Percentiles rank a stretch among this genome's conserved stretches.
Evolutionary conservation across 305 asterid genomes (phyloP).

Genomic region (Fraxinus dipetala): DNA sequence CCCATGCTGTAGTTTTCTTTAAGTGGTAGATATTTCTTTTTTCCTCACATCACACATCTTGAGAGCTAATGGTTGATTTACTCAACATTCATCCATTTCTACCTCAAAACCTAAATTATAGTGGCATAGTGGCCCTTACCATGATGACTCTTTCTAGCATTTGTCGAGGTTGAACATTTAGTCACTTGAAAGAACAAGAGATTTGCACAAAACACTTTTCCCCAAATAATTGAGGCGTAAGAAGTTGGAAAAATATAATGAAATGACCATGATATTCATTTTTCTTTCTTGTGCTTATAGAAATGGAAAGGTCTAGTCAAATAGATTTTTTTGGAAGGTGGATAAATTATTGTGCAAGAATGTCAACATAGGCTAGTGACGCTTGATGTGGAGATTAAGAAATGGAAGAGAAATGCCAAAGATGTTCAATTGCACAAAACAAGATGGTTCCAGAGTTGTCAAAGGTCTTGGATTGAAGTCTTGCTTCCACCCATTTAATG

Average conservation of each 20-base stretch:
- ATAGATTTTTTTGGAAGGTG: neutral
- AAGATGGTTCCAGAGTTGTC: neutral
- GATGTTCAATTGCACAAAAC: neutral
- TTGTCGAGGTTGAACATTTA: neutral
- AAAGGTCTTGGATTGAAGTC: neutral
- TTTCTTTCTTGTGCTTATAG: neutral
- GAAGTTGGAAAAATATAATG: neutral
- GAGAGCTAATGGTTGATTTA: neutral
- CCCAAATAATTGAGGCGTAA: neutral
- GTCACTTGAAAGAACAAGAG: neutral
- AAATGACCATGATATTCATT: neutral
- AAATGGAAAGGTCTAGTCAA: neutral
- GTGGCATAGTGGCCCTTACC: neutral
- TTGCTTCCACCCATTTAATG: neutral
- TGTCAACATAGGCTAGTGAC: neutral
- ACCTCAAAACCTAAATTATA: neutral
- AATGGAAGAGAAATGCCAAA: neutral
- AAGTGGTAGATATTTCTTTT: constrained; percentile 16
- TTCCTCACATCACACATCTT: constrained; percentile 13
- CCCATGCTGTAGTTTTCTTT: constrained; percentile 16
- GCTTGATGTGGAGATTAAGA: constrained; percentile 3
- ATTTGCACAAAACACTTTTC: neutral
- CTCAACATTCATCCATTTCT: neutral
- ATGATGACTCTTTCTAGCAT: neutral
- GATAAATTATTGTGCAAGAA: neutral